Evolutionary conservation across 2,329 filamentous ascomycete genomes (phyloP).

Genomic region (Colletotrichum horii): DNA sequence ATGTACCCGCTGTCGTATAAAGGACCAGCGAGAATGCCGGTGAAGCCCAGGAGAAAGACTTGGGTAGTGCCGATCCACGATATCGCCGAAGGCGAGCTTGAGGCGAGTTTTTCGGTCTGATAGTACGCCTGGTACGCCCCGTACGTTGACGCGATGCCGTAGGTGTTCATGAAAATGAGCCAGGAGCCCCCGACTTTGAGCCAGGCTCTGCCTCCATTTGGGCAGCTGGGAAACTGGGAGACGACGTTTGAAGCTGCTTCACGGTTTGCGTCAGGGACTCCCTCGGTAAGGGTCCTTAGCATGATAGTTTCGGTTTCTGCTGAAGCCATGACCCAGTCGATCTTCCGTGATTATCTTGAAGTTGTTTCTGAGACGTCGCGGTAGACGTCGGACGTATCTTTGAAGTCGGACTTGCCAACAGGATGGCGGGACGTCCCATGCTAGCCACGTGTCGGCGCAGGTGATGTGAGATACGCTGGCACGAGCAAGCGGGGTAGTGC

Average conservation of each 20-base stretch:
- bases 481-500: neutral
- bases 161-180: conserved; percentile 52
- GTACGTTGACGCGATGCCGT: conserved; percentile 41
- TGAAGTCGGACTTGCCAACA: neutral
- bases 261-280: neutral
- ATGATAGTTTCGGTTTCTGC: neutral
- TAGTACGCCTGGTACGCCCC: conserved; percentile 62
- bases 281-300: neutral
- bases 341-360: neutral
- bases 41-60: conserved; percentile 48
- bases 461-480: neutral
- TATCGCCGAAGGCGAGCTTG: conserved; percentile 27
- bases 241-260: neutral
- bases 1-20: conserved; percentile 53
- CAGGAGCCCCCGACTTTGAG: conserved; percentile 50
- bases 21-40: conserved; percentile 47
- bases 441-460: neutral
- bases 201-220: conserved; percentile 46
- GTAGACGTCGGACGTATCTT: neutral
- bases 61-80: conserved; percentile 54
- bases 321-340: neutral
- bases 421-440: neutral
- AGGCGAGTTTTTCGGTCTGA: conserved; percentile 28
- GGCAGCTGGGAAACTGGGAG: neutral
- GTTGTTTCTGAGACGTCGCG: rapidly evolving